phyloP scores from a whole-genome alignment of 176 grass and related monocot species.

The Carex littledalei region DNA sequence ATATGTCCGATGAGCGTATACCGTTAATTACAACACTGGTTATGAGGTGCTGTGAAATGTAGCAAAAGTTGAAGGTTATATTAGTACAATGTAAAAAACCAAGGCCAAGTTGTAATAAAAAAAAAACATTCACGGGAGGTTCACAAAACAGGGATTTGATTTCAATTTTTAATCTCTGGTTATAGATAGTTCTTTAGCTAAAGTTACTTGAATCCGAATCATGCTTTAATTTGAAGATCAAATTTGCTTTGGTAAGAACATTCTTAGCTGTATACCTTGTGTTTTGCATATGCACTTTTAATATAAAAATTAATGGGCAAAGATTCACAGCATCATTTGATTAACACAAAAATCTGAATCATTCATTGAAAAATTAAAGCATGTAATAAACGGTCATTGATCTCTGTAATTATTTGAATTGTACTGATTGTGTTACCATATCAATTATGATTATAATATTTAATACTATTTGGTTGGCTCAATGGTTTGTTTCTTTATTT shows the following conservation, averaged over 20 bases:
- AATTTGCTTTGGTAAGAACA: constrained; percentile 28
- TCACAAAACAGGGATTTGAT: background rate
- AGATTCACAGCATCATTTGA: constrained; percentile 12
- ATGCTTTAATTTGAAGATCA: constrained; percentile 24
- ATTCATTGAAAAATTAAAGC: background rate
- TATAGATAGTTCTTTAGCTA: constrained; percentile 16
- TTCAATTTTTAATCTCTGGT: background rate
- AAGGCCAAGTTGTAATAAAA: background rate
- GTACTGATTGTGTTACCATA: background rate
- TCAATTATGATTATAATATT: constrained; percentile 15
- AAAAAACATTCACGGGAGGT: background rate
- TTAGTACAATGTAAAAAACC: background rate
- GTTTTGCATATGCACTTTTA: constrained; percentile 4
- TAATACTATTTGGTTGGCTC: constrained; percentile 1
- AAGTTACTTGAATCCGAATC: constrained; percentile 19
- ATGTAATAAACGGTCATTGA: background rate
- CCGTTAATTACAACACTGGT: too few species aligned
- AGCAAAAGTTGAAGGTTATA: background rate
- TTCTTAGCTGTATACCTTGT: constrained; percentile 24
- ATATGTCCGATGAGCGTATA: too few species aligned
- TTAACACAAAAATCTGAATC: constrained; percentile 6
- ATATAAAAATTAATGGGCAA: constrained; percentile 1
- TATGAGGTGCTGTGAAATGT: background rate
- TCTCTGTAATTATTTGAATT: background rate
- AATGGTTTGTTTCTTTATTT: constrained; percentile 17